A percentile compares a stretch with the other conserved stretches of the same genome.
Conservation (phyloP, 495 filamentous ascomycete species). For the Niebla homalea region DNA sequence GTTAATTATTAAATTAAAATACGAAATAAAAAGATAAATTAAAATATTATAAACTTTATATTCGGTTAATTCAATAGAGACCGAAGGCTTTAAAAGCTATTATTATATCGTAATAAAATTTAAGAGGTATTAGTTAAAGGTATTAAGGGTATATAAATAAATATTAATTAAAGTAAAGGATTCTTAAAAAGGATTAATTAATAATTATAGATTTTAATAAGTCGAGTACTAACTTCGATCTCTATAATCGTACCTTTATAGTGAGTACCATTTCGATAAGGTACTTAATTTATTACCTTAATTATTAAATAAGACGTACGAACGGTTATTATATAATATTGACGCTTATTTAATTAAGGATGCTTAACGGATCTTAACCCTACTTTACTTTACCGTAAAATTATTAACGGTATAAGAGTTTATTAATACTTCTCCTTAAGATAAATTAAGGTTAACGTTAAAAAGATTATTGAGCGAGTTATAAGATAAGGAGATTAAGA, state of each 20-base stretch:
- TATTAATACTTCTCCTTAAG: no score
- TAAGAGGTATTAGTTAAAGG: conserved; percentile 13
- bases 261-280: conserved; percentile 17
- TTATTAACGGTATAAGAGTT: conserved; percentile 23
- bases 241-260: conserved; percentile 15
- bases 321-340: conserved; percentile 24
- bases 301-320: conserved; percentile 26
- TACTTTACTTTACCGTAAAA: conserved; percentile 22
- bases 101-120: conserved; percentile 18
- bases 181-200: neutral
- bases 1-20: conserved; percentile 13
- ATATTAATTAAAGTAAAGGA: neutral
- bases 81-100: conserved; percentile 18
- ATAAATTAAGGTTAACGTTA: no score
- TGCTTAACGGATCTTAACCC: conserved; percentile 21
- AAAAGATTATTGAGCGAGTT: no score
- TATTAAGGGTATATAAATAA: conserved; percentile 25
- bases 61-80: conserved; percentile 18
- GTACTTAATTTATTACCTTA: conserved; percentile 21
- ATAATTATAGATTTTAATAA: conserved; percentile 25
- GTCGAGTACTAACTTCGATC: conserved; percentile 25
- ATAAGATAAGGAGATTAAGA: no score
- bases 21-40: conserved; percentile 17
- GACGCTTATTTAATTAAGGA: conserved; percentile 16
- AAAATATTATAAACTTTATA: conserved; percentile 24